Evolutionary conservation across 1,139 yeast genomes (phyloP), one percentile per base, ranked within the genome.

Genomic region (Hemisphaericaspora subhashii): DNA sequence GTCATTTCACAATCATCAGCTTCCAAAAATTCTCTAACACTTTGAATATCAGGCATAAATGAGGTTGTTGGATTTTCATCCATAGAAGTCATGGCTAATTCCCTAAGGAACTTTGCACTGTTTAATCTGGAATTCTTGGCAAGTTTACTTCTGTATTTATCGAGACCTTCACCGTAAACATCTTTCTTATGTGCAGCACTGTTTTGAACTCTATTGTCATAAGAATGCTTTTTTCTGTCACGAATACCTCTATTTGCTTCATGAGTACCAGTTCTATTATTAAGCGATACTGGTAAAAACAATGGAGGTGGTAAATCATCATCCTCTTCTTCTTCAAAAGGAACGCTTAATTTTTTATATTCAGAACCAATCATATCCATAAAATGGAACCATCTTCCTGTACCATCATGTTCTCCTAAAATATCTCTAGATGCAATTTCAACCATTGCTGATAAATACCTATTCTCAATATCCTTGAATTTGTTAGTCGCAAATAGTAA

Each of bases 161-260:
- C 97, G 6, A 62, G 51, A 6, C 96, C 96, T 22, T 69, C 68
- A 6, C 97, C 97, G 9, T 67, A 76, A 10, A 89, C 94, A 58
- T 90, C 97, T 14, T 67, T 66, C 41, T 70, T 66, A 56, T 90
- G 97, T 16, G 59, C 62, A 10, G 67, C 67, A 53, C 75, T 86
- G 36, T 81, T 81, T 40, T 83, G 83, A 32, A 90, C 83, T 54
- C 98, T 76, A 1, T 88, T 74, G 60, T 90, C 98, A 2, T 81
- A 74, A 14, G 96, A 86, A 41, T 81, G 78, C 42, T 83, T 80
- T 65, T 90, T 90, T 56, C 78, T 81, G 45, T 89, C 97, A 44
- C 95, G 71, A 24, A 90, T 77, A 37, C 98, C 98, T 38, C 69
- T 67, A 54, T 90, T 90, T 23, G 88, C 95, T 44, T 79, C 86